Evolutionary conservation across 2,329 filamentous ascomycete genomes (phyloP).

Genomic region (Trichocomaceae sp.): DNA sequence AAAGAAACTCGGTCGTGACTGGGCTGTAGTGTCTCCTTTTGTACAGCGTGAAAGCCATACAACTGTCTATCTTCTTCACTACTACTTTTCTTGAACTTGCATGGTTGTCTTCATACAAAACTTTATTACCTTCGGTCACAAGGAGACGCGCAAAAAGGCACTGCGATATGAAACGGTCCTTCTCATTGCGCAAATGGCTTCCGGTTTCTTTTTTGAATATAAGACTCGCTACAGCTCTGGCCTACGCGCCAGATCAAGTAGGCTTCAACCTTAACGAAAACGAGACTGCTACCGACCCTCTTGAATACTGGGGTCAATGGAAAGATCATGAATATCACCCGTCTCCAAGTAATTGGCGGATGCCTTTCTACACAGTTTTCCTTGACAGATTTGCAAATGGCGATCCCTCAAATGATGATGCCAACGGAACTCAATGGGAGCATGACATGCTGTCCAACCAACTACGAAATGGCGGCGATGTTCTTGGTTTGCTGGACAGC

Average conservation of each 20-base stretch:
- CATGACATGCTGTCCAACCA: slow-evolving; percentile 52
- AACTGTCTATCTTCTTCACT: not conserved
- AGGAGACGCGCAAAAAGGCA: not conserved
- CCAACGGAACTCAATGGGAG: slow-evolving; percentile 53
- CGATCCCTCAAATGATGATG: slow-evolving; percentile 53
- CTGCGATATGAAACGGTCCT: slow-evolving; percentile 20
- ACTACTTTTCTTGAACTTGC: not conserved
- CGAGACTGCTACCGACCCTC: slow-evolving; percentile 43
- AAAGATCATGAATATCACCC: slow-evolving; percentile 41
- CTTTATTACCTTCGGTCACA: not conserved
- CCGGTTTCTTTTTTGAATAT: slow-evolving; percentile 1
- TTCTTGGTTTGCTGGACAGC: slow-evolving; percentile 48
- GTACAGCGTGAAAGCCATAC: not conserved
- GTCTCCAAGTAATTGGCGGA: slow-evolving; percentile 53
- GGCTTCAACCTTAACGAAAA: slow-evolving; percentile 55
- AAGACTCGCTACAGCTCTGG: slow-evolving; percentile 6
- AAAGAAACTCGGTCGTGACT: not conserved
- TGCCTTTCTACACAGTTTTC: slow-evolving; percentile 57
- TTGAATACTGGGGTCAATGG: slow-evolving; percentile 51
- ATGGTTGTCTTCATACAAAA: not conserved
- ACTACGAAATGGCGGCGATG: slow-evolving; percentile 52
- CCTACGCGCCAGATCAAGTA: slow-evolving; percentile 41
- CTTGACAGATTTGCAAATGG: slow-evolving; percentile 55
- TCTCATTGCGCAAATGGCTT: not conserved
- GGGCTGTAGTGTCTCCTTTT: not conserved